phyloP scores from a whole-genome alignment of 176 grass and related monocot species.

The Alopecurus myosuroides region DNA sequence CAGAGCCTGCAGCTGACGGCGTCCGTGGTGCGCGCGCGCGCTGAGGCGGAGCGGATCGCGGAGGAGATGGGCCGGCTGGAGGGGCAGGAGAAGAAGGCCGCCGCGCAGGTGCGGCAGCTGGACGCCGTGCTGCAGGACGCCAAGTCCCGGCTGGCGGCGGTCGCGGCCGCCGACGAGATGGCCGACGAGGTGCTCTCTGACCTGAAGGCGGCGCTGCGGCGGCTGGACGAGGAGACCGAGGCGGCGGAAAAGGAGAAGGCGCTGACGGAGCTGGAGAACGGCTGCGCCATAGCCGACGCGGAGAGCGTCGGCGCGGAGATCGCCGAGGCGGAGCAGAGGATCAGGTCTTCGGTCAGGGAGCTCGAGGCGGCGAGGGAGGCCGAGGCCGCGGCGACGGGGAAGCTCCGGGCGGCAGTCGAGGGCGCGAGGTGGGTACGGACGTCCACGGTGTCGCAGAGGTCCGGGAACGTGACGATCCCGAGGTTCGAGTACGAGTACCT shows the following conservation, averaged over 20 bases:
- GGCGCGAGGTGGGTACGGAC: slow-evolving; percentile 1
- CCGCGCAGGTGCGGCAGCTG: slow-evolving; percentile 46
- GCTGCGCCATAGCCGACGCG: slow-evolving; percentile 5
- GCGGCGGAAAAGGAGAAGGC: slow-evolving; percentile 41
- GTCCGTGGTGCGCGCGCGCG: slow-evolving; percentile 43
- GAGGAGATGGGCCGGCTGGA: slow-evolving; percentile 30
- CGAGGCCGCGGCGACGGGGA: slow-evolving; percentile 48
- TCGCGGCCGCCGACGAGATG: slow-evolving; percentile 38
- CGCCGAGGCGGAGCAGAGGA: slow-evolving; percentile 19
- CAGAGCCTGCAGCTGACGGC: slow-evolving; percentile 39
- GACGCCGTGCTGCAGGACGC: slow-evolving; percentile 53
- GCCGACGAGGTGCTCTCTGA: slow-evolving; percentile 40
- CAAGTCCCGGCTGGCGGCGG: slow-evolving; percentile 39
- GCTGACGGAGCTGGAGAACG: slow-evolving; percentile 27
- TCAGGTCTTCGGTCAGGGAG: slow-evolving; percentile 34
- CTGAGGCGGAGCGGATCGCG: slow-evolving; percentile 41
- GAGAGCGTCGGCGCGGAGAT: slow-evolving; percentile 26
- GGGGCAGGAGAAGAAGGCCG: slow-evolving; percentile 57
- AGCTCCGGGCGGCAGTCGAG: slow-evolving; percentile 36
- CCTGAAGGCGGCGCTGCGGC: slow-evolving; percentile 42
- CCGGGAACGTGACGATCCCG: slow-evolving; percentile 40
- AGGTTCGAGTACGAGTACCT: slow-evolving; percentile 85
- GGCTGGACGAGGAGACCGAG: slow-evolving; percentile 47
- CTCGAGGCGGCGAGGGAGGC: slow-evolving; percentile 46
- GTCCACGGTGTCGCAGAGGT: not conserved